Conservation (phyloP, 176 grass and related monocot species). For the Hyparrhenia diplandra region DNA sequence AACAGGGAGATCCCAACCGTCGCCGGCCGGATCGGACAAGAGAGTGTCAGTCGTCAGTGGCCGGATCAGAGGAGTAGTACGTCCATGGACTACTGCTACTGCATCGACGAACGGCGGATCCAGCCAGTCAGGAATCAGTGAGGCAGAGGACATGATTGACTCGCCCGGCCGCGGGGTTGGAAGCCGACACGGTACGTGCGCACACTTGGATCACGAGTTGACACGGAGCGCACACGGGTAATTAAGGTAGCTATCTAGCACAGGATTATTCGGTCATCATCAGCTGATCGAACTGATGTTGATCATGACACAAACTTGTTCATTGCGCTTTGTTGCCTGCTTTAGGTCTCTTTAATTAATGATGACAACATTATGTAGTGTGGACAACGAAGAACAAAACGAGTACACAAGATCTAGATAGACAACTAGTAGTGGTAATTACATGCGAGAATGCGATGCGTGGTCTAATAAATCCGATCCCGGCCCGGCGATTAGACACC, state of each 20-base stretch:
- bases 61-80: not conserved
- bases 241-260: too few relatives aligned
- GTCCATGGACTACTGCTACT: not conserved
- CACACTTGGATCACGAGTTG: not conserved
- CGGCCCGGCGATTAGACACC: not conserved
- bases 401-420: not conserved
- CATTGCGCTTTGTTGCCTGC: not conserved
- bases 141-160: not conserved
- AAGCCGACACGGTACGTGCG: too few relatives aligned
- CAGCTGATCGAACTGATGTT: not conserved
- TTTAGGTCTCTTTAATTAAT: not conserved
- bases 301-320: not conserved
- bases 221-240: not conserved
- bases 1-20: slow-evolving; percentile 27
- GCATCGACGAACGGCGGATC: too few relatives aligned
- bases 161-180: not conserved
- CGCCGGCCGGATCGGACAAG: not conserved
- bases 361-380: not conserved
- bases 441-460: not conserved
- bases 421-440: not conserved
- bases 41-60: not conserved
- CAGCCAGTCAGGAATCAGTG: too few relatives aligned
- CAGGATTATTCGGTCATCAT: not conserved
- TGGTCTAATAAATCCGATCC: not conserved
- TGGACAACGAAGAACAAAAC: not conserved